Evolutionary conservation across 345 rosid genomes (phyloP).

Genomic region (Hibiscus trionum): DNA sequence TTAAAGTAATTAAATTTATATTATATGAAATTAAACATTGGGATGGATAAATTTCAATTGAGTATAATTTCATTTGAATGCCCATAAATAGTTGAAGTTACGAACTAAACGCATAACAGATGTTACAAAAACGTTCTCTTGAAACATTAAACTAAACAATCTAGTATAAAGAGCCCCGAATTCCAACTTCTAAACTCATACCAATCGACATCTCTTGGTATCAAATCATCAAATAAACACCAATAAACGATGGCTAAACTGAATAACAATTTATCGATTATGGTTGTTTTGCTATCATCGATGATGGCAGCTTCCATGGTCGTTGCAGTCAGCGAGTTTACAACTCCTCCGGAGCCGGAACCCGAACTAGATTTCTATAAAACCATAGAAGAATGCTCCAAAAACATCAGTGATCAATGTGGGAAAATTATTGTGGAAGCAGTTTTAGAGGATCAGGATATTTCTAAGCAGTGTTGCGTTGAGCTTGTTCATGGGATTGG

Average conservation of each 20-base stretch:
- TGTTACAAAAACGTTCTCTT: background rate
- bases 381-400: background rate
- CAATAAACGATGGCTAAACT: background rate
- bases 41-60: too few species aligned
- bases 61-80: background rate
- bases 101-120: background rate
- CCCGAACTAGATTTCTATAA: background rate
- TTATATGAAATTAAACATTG: too few species aligned
- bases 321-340: background rate
- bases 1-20: too few species aligned
- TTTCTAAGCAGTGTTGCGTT: too few species aligned
- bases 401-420: background rate
- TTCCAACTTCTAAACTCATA: background rate
- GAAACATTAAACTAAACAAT: background rate
- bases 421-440: too few species aligned
- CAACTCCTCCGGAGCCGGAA: background rate
- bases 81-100: background rate
- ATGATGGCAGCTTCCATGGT: background rate
- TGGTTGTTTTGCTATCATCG: background rate
- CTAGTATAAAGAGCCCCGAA: background rate
- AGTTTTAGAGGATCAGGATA: too few species aligned
- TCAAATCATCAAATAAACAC: background rate
- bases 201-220: background rate
- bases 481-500: too few species aligned
- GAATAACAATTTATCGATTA: background rate